Evolutionary conservation across 2,329 filamentous ascomycete genomes (phyloP), one percentile per base, ranked within the genome.

Genomic region (Penicillium fuscoglaucum): DNA sequence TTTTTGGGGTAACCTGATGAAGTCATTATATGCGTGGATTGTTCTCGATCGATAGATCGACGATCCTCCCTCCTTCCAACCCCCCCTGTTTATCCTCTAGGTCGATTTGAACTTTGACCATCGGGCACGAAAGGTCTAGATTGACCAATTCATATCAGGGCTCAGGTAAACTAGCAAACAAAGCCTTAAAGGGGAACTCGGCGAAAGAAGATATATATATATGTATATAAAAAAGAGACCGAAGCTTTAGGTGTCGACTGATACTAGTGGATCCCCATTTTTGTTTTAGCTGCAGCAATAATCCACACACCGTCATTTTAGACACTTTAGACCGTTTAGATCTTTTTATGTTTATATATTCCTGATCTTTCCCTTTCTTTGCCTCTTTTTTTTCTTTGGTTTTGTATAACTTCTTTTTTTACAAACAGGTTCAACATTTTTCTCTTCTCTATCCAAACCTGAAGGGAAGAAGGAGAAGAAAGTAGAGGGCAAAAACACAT

Each of bases 231-330:
- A 48, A 31, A 26, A 49, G 15, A 19, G 7, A 46, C 3, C 24
- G 49, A 31, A 51, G 37, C 29, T 48, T 35, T 6, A 43, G 28
- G 28, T 6, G 12, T 31, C 26, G 10, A 48, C 29, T 53, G 21
- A 33, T 47, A 33, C 13, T 19, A 24, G 63, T 65, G 61, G 59
- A 59, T 52, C 50, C 60, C 37, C 29, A 21, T 45, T 13, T 40
- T 40, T 35, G 3, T n/a, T 45, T 59, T 58, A 61, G 56, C 60
- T 66, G 61, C 56, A 63, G 55, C 46, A 33, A 26, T 43, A 59
- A 60, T 58, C 58, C 67, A 70, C 67, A 70, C 68, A 70, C 68
- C 67, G 68, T 70, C 68, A 69, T 66, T 66, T 57, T 43, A 49
- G 35, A 49, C 52, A 33, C 1, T 56, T 24, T 35, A 35, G 31